These are phyloP conservation scores for Leccinum subrobustum DNA, from an alignment of 1,284 basidiomycete genomes.

Conservation along the genomic window DNA sequence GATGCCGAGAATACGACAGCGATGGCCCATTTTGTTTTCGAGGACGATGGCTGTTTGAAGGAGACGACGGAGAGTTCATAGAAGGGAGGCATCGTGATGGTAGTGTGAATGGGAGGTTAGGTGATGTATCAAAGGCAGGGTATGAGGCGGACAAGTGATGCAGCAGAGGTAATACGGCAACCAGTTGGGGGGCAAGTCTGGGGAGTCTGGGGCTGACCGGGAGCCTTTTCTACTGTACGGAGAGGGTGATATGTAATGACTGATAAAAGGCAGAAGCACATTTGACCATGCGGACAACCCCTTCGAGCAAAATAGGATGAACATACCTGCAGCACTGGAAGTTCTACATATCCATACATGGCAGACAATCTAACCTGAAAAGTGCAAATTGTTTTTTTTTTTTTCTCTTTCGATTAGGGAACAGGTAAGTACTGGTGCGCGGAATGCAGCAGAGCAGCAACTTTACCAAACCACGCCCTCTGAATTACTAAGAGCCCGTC, in stretches of 20 bases:
- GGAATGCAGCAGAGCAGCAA: conserved; percentile 13
- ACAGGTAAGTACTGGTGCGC: conserved; percentile 16
- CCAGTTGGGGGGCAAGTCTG: background rate
- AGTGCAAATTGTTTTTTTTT: conserved; percentile 29
- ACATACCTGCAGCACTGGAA: conserved; percentile 5
- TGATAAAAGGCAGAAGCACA: conserved; percentile 19
- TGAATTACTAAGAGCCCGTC: conserved; percentile 11
- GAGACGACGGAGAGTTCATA: conserved; percentile 33
- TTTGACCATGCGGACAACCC: conserved; percentile 25
- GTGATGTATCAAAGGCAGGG: background rate
- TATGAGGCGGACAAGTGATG: conserved; percentile 4
- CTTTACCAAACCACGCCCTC: conserved; percentile 32
- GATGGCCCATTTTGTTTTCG: conserved; percentile 28
- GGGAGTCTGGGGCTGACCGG: background rate
- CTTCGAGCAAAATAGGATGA: conserved; percentile 24
- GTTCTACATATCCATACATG: conserved; percentile 24
- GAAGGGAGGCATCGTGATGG: conserved; percentile 30
- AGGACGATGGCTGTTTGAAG: conserved; percentile 22
- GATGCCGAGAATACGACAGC: conserved; percentile 30
- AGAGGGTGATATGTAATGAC: conserved; percentile 11
- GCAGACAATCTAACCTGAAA: conserved; percentile 33
- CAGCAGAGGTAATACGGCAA: background rate
- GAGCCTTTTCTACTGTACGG: conserved; percentile 24
- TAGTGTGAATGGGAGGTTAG: conserved; percentile 1
- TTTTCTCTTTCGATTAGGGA: conserved; percentile 19